A percentile compares a stretch with the other conserved stretches of the same genome.
Conservation (phyloP, 2,329 filamentous ascomycete genomes). For the Rhynchosporium graminicola region DNA sequence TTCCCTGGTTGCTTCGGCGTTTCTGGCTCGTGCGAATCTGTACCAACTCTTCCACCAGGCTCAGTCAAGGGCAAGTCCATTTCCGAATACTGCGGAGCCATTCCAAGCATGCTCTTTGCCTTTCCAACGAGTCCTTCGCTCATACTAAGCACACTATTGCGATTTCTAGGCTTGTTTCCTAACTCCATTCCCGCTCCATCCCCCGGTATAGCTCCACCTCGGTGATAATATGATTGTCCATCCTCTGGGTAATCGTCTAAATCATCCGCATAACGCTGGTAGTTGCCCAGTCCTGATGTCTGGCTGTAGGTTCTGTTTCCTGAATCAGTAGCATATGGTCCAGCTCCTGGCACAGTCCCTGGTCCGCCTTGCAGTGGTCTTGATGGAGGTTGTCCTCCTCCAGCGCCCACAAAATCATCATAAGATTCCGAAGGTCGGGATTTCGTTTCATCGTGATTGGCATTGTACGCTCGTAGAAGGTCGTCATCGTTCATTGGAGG, state of each 20-base stretch:
- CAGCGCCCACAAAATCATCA: constrained; percentile 86
- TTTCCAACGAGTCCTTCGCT: constrained; percentile 85
- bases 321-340: constrained; percentile 32
- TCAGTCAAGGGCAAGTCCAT: constrained; percentile 98
- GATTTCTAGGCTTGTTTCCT: constrained; percentile 64
- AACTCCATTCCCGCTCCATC: constrained; percentile 53
- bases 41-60: constrained; percentile 53
- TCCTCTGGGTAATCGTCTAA: constrained; percentile 81
- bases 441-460: constrained; percentile 59
- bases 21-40: constrained; percentile 48
- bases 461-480: constrained; percentile 70
- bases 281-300: constrained; percentile 81
- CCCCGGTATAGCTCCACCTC: constrained; percentile 61
- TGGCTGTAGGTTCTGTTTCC: constrained; percentile 54
- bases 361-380: constrained; percentile 44
- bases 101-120: constrained; percentile 87
- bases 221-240: constrained; percentile 79
- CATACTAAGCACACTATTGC: constrained; percentile 85
- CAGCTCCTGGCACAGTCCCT: constrained; percentile 33
- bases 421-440: constrained; percentile 86
- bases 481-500: constrained; percentile 82
- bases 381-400: constrained; percentile 51
- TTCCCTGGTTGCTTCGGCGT: constrained; percentile 48
- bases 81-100: constrained; percentile 86
- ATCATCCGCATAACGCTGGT: constrained; percentile 87